Base-by-base conservation (phyloP, 2,329 filamentous ascomycete genomes). In the Sporothrix brasiliensis region DNA sequence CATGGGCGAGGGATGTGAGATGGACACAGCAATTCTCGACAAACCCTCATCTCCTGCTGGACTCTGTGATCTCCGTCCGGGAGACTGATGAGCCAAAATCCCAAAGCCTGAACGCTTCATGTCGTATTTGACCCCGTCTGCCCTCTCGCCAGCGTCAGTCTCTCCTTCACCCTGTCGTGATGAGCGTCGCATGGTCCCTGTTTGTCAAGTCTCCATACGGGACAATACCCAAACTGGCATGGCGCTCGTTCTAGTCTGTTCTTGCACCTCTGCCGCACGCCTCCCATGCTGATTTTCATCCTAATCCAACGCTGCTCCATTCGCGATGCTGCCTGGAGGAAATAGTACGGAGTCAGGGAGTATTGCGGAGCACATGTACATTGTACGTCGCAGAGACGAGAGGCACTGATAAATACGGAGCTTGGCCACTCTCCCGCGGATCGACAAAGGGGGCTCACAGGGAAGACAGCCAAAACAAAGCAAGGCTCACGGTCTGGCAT, bases 201-300 rank as follows among this genome's bases (percentile, higher is more conserved):
- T 44, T 13, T 44, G 41, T 44, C n/a, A 5, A n/a, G 49, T 49
- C 60, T 65, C 44, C 60, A 49, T 65, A 65, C 60, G 56, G 60
- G 60, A 49, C 60, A 65, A 65, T 65, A 65, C 60, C 60, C 11
- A 3, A 65, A n/a, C 4, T 2, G 60, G 60, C n/a, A 49, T 65
- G 60, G 60, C 41, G 21, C 21, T 49, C 27, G 27, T 27, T 39
- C 27, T 39, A 4, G 30, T 60, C 19, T 41, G 11, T 13, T 60
- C n/a, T 41, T 21, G 56, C 19, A 41, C 3, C 41, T 44, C 16
- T 44, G 3, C 44, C 27, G 41, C 60, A 44, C n/a, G 39, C 16
- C 39, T 44, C 39, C 60, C 41, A 65, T 65, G 60, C 60, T 11
- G 21, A 27, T 65, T 65, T 63, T 63, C 58, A 63, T 47, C 58